Base-by-base conservation (phyloP, 2,329 filamentous ascomycete species). In the Ophiocordyceps australis region DNA sequence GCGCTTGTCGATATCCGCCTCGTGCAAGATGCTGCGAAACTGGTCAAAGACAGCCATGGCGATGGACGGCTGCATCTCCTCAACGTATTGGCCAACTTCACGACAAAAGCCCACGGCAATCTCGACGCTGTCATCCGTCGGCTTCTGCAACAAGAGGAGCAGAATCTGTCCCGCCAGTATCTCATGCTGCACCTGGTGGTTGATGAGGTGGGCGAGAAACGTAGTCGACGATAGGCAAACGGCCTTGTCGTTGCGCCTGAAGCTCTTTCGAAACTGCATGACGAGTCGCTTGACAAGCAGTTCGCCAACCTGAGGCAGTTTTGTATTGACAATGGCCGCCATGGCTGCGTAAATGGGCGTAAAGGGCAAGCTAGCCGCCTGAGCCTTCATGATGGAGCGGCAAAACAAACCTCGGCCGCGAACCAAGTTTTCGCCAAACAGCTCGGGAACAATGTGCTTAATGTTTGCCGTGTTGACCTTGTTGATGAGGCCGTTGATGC, bases 381-480 rank as follows among this genome's bases (percentile, higher is more conserved):
- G 89, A 1, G 89, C 89, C 58, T 95, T 95, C 83, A 95, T 93
- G 43, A 98, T 89, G 39, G 81, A 86, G 35, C 89, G 70, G 54
- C 86, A 94, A 50, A 95, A 94, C 32, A 98, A 55, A 13, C 89
- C 89, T 31, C 89, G 68, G 6, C 89, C 89, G 30, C 89, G 75
- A 21, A 98, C 64, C 39, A 98, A 54, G 47, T 98, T 98, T 60
- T 98, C 89, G 25, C 73, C 71, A 52, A 98, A 98, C 23, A 98
- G 62, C 54, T 98, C 89, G 2, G 86, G 86, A 14, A 95, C 83
- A 34, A 98, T 94, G 45, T 79, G 69, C 54, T 98, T 95, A 64
- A 98, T 95, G 50, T 98, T 98, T 18, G 79, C 81, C 29, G 86
- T 80, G 53, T 95, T 95, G 60, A 94, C 79, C 60, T 98, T 98